These are phyloP conservation scores for Sarocladiaceae sp. DNA, from an alignment of 2,329 filamentous ascomycete genomes.

Conservation along the genomic window DNA sequence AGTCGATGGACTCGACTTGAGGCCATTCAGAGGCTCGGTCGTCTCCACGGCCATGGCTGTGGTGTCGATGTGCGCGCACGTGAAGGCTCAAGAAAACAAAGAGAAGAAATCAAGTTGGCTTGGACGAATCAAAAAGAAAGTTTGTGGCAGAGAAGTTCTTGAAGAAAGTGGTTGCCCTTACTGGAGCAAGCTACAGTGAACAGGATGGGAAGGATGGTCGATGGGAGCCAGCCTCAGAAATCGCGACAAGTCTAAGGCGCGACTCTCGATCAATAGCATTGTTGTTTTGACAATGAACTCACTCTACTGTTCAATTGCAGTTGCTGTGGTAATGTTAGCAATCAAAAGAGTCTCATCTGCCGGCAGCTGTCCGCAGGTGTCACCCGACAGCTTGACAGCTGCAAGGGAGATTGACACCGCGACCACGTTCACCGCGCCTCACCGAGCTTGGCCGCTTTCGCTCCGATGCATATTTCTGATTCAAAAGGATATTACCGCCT, in stretches of 20 bases:
- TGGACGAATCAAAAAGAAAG: background rate
- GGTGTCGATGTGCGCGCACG: too few relatives aligned
- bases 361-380: slow-evolving; percentile 7
- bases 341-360: slow-evolving; percentile 5
- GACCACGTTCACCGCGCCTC: background rate
- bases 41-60: slow-evolving; percentile 59
- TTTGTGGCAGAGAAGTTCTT: background rate
- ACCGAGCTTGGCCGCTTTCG: background rate
- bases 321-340: slow-evolving; percentile 2
- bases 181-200: too few relatives aligned
- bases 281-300: background rate
- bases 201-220: too few relatives aligned
- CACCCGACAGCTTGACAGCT: background rate
- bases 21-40: slow-evolving; percentile 34
- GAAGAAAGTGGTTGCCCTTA: too few relatives aligned
- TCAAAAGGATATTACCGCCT: background rate
- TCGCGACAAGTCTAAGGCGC: too few relatives aligned
- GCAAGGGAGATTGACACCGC: slow-evolving; percentile 1
- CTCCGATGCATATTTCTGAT: background rate
- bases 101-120: too few relatives aligned
- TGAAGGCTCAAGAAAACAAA: too few relatives aligned
- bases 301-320: background rate
- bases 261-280: background rate
- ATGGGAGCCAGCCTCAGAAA: too few relatives aligned
- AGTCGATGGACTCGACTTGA: slow-evolving; percentile 20